Evolutionary conservation across 108 stramenopile species (phyloP).

Genomic region (Pseudonitzschia pungens): DNA sequence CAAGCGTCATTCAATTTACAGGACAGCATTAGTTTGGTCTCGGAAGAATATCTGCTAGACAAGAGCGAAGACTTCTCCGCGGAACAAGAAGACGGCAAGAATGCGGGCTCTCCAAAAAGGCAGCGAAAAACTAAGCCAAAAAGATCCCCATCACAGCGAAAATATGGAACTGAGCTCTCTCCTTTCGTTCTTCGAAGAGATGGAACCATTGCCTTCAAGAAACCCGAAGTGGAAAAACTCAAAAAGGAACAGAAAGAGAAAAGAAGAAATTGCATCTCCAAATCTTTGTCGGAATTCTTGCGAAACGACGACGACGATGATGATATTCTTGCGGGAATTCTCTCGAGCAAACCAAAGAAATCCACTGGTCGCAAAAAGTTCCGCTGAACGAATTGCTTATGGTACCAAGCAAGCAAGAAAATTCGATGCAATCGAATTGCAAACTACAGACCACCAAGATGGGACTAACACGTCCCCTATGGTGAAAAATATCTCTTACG

Average conservation of each 20-base stretch:
- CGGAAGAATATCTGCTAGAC: background rate
- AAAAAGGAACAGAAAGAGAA: constrained; percentile 26
- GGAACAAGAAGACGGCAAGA: background rate
- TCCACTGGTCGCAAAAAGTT: background rate
- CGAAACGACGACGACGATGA: constrained; percentile 19
- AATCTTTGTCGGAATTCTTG: constrained; percentile 15
- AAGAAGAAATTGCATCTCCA: constrained; percentile 19
- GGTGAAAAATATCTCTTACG: too few species aligned
- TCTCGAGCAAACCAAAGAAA: background rate
- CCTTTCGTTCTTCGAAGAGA: constrained; percentile 26
- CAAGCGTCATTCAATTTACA: background rate
- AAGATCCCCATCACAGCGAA: constrained; percentile 19
- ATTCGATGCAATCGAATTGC: too few species aligned
- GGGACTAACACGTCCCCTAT: too few species aligned
- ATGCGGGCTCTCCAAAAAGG: background rate
- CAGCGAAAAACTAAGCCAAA: constrained; percentile 9
- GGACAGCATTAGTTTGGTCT: background rate
- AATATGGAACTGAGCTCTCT: constrained; percentile 31
- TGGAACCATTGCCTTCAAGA: constrained; percentile 38
- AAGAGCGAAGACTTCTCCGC: background rate
- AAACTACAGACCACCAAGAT: too few species aligned
- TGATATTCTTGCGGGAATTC: constrained; percentile 10
- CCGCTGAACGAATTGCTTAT: background rate
- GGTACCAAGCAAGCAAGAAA: too few species aligned
- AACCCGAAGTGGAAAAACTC: constrained; percentile 30